A percentile compares a stretch with the other conserved stretches of the same genome.
phyloP scores from a whole-genome alignment of 225 moss, liverwort and hornwort genomes.

The Marchantia polymorpha region DNA sequence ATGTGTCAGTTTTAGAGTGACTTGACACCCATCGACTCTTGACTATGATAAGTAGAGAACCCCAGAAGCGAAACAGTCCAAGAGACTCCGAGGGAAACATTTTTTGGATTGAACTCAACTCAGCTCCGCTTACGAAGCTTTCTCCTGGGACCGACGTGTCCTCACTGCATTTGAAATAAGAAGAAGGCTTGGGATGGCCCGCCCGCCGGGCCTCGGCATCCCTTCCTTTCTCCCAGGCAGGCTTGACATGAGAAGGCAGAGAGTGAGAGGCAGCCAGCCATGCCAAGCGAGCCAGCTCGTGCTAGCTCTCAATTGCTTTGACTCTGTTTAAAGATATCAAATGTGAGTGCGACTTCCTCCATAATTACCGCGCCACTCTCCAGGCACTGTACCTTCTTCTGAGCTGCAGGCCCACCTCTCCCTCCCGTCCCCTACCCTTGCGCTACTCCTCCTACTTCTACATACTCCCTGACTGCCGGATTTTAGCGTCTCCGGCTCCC shows the following conservation, averaged over 20 bases:
- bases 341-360: slow-evolving; percentile 8
- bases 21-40: background rate
- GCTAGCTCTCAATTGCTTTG: slow-evolving; percentile 19
- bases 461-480: slow-evolving; percentile 3
- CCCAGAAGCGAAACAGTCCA: slow-evolving; percentile 14
- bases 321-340: slow-evolving; percentile 11
- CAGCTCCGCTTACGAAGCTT: background rate
- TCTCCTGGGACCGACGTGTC: too few species aligned
- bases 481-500: slow-evolving; percentile 4
- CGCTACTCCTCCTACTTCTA: background rate
- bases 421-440: slow-evolving; percentile 8
- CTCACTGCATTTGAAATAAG: too few species aligned
- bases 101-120: too few species aligned
- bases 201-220: background rate
- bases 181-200: background rate
- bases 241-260: background rate
- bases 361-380: slow-evolving; percentile 14
- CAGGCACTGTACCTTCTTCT: slow-evolving; percentile 14
- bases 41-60: background rate
- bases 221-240: background rate
- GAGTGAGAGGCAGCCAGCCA: background rate
- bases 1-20: background rate
- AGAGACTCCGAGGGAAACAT: background rate
- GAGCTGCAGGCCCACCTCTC: slow-evolving; percentile 12
- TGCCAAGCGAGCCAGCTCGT: background rate